Base-by-base conservation (phyloP, 2,329 filamentous ascomycete species). In the Hymenoscyphus scutula region DNA sequence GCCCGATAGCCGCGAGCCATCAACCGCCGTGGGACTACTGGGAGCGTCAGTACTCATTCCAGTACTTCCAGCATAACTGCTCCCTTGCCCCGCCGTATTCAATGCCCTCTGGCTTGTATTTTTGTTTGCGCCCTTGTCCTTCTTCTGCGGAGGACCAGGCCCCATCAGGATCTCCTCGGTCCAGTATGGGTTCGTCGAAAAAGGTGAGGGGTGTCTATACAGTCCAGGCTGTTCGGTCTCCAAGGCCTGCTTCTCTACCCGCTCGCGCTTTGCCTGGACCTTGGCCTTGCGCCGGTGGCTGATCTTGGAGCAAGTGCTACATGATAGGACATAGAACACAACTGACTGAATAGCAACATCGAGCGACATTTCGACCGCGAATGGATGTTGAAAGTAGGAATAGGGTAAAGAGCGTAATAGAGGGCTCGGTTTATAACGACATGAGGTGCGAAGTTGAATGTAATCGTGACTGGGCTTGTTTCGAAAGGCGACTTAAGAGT, bases 181-280 rank as follows among this genome's bases (percentile, higher is more conserved):
- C 93, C 93, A 97, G 77, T 91, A 91, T 13, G 89, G 88, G 71
- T 97, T 97, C 30, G 92, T 96, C 71, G 88, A 89, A 70, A 92
- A 95, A 0, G 92, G 90, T 53, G 87, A 85, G 1, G 89, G 92
- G 71, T 97, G 92, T 58, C 86, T 82, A 75, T 96, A 95, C 11
- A 86, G 76, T 48, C 84, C 85, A 0, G 91, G 90, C 73, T 92
- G 85, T 67, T 92, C 85, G 60, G 82, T 83, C 69, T 89, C 84
- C 62, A 87, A 76, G 63, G 81, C 84, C 54, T 83, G 82, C 74
- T 89, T 88, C 68, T 89, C 84, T 68, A 84, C 80, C 62, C 87
- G 82, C 65, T 89, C 87, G 70, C 83, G 83, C 72, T 86, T 86
- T 57, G 90, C 90, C 74, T 91, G 83, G 69, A 85, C 84, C 75